A percentile compares a stretch with the other conserved stretches of the same genome.
phyloP scores from a whole-genome alignment of 305 asterid species.

The Fraxinus nigra region DNA sequence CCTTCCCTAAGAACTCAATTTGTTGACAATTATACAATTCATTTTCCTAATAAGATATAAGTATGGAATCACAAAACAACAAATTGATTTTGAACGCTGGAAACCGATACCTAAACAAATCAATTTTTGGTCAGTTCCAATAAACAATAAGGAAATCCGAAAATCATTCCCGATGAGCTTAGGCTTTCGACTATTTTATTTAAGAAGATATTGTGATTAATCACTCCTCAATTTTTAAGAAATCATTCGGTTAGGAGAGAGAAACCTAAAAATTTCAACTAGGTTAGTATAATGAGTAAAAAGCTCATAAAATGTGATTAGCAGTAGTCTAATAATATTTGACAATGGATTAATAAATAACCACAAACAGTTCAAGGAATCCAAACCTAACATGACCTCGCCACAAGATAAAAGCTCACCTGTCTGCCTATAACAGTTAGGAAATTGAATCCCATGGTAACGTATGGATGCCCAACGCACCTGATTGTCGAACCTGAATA shows the following conservation, averaged over 20 bases:
- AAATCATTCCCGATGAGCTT: neutral
- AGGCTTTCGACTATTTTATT: neutral
- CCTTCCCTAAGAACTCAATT: neutral
- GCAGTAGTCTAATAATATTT: neutral
- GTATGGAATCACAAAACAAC: neutral
- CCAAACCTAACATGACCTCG: neutral
- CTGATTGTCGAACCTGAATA: conserved; percentile 34
- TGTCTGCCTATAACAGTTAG: conserved; percentile 16
- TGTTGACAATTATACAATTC: neutral
- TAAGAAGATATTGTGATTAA: neutral
- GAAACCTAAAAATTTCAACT: neutral
- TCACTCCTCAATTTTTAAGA: neutral
- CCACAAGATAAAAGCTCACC: conserved; percentile 27
- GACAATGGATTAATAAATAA: neutral
- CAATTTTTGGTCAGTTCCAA: neutral
- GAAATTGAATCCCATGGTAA: conserved; percentile 15
- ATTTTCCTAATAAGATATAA: neutral
- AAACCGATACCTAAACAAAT: neutral
- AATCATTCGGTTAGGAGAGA: neutral
- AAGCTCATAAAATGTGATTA: neutral
- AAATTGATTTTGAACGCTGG: neutral
- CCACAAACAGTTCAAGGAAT: neutral
- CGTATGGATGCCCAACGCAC: conserved; percentile 23
- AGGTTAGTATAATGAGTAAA: neutral
- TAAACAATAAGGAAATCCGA: neutral